Conservation (phyloP, 1,284 basidiomycete genomes). For the Cutaneotrichosporon mucoides region DNA sequence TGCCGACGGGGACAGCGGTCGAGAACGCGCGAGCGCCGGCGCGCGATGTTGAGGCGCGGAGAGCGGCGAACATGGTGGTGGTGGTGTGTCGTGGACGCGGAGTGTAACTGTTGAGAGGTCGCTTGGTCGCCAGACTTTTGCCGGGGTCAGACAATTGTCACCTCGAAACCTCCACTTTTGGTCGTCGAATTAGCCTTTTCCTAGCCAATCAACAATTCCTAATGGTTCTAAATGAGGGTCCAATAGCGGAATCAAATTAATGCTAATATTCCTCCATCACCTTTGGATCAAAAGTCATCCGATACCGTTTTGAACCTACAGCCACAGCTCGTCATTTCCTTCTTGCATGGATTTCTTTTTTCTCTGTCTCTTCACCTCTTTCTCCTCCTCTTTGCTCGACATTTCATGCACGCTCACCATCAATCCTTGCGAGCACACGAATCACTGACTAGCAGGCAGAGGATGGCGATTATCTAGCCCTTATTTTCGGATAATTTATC, state of each 20-base stretch:
- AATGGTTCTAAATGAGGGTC: not conserved
- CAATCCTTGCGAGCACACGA: not conserved
- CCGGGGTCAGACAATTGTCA: not conserved
- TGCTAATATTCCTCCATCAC: no score
- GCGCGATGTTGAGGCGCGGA: conserved; percentile 30
- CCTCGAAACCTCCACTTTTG: no score
- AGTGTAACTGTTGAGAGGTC: not conserved
- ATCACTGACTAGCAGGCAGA: not conserved
- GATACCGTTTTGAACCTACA: no score
- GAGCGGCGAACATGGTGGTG: conserved; percentile 21
- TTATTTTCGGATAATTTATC: conserved; percentile 1
- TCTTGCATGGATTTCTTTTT: not conserved
- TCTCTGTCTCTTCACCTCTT: not conserved
- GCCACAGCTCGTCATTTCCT: no score
- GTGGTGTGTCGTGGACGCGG: no score
- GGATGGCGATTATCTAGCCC: not conserved
- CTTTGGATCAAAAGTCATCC: no score
- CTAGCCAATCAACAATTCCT: not conserved
- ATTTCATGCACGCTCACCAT: not conserved
- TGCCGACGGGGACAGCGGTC: conserved; percentile 19
- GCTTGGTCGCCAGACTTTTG: conserved; percentile 4
- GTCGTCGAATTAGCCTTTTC: not conserved
- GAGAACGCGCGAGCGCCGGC: conserved; percentile 16
- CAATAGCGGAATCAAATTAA: no score
- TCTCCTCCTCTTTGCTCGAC: not conserved